These are phyloP conservation scores for Cutaneotrichosporon dermatis DNA, from an alignment of 1,284 basidiomycete genomes.

Conservation along the genomic window DNA sequence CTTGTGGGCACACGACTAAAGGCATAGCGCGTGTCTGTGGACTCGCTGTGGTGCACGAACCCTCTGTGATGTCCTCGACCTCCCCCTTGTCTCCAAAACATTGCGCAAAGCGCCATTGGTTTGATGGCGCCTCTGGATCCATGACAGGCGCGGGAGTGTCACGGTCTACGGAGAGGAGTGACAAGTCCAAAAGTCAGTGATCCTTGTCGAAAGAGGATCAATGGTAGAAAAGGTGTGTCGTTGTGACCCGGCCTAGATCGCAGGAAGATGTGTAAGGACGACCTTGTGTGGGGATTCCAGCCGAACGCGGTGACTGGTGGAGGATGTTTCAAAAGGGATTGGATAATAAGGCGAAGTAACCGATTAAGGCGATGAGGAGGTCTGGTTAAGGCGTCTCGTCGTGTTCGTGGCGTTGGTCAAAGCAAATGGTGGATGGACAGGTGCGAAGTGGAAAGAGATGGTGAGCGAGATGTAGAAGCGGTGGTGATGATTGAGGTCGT, in stretches of 20 bases:
- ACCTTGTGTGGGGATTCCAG: not conserved
- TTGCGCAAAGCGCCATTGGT: conserved; percentile 97
- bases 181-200: not conserved
- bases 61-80: conserved; percentile 99
- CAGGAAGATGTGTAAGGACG: not conserved
- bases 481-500: no score
- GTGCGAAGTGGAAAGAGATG: no score
- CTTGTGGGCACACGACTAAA: conserved; percentile 1
- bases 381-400: no score
- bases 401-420: no score
- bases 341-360: no score
- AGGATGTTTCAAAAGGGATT: not conserved
- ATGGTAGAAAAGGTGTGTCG: not conserved
- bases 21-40: conserved; percentile 5
- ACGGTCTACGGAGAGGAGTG: conserved; percentile 2
- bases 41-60: conserved; percentile 49
- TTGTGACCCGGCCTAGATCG: not conserved
- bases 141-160: conserved; percentile 45
- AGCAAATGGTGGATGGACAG: no score
- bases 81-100: conserved; percentile 99
- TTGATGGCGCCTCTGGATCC: conserved; percentile 63
- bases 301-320: not conserved
- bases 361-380: no score
- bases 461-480: no score
- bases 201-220: not conserved